Base-by-base conservation (phyloP, 202 grass and related monocot species). In the Musa balbisiana region DNA sequence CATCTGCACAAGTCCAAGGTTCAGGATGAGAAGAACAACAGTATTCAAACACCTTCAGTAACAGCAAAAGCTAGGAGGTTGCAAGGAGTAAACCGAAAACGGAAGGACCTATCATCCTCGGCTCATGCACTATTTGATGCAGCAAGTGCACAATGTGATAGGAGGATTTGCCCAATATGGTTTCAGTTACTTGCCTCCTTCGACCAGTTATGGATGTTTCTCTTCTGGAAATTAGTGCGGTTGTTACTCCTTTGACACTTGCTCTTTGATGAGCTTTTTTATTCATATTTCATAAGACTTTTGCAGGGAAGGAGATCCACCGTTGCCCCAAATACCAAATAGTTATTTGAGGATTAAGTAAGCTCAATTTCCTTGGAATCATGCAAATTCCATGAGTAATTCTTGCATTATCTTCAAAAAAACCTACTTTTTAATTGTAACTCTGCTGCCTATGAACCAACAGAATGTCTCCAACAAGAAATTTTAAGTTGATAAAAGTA, bases 311-410 rank as follows among this genome's bases (percentile, higher is more conserved):
- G 87, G 83, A 85, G 88, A 64, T 62, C 50, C 55, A 43, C 83
- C 78, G 60, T 74, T 99, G 33, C 95, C 95, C 86, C 89, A 94
- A 81, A 62, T 99, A 80, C 73, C 80, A 84, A 83, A 80, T 22
- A 75, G 52, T 82, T 92, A 81, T 78, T 69, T 95, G 85, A 89
- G 91, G 89, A 88, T 99, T 75, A 99, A 87, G 95, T 99, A 77
- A 96, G 88, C 71, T 82, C 43, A 24, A 43, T 82, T 75, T 80
- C 23, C 74, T 25, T 56, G 52, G 58, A 55, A 51, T 70, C 17
- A 33, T 51, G 49, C 16, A 70, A 43, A 70, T 70, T 0, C 16
- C 33, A 3, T 21, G 67, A 33, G 20, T 20, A 70, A 51, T 70
- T 70, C 49, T n/a, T 70, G 2, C 16, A 70, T 50, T 50, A 0